Conservation (phyloP, 2,329 filamentous ascomycete species). For the Ascosphaera apis region DNA sequence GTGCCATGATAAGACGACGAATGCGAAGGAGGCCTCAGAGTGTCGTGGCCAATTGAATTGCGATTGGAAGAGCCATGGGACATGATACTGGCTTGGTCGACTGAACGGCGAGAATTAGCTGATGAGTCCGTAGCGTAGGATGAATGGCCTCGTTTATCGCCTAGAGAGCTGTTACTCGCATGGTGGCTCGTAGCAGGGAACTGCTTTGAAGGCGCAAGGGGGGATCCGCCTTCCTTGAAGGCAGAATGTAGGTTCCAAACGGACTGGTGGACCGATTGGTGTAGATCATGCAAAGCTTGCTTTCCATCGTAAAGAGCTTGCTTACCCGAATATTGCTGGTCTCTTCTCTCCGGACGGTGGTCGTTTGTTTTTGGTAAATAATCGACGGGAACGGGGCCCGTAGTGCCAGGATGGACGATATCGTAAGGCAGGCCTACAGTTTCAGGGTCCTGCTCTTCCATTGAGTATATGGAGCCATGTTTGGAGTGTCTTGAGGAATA, state of each 20-base stretch:
- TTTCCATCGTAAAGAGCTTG: too few species aligned
- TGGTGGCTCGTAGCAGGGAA: too few species aligned
- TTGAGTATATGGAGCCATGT: slow-evolving; percentile 46
- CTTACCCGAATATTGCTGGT: too few species aligned
- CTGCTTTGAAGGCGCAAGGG: too few species aligned
- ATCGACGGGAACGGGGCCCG: slow-evolving; percentile 49
- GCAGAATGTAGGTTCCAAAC: too few species aligned
- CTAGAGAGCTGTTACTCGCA: too few species aligned
- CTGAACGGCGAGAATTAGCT: slow-evolving; percentile 31
- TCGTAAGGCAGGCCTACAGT: slow-evolving; percentile 82
- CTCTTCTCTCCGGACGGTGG: too few species aligned
- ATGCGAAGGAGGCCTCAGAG: slow-evolving; percentile 18
- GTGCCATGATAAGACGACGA: slow-evolving; percentile 23
- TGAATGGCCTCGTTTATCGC: too few species aligned
- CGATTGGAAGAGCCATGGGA: slow-evolving; percentile 36
- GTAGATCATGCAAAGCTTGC: too few species aligned
- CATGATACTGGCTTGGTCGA: slow-evolving; percentile 42
- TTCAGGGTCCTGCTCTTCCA: slow-evolving; percentile 40
- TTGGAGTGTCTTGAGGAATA: slow-evolving; percentile 51
- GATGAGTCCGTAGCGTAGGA: slow-evolving; percentile 33
- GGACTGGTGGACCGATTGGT: too few species aligned
- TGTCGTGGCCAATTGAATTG: slow-evolving; percentile 22
- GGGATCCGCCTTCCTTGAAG: too few species aligned
- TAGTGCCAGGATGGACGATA: slow-evolving; percentile 37
- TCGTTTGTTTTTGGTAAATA: slow-evolving; percentile 47